Evolutionary conservation across 192 early-diverging fungal species (phyloP).

Genomic region (Podila epicladia): DNA sequence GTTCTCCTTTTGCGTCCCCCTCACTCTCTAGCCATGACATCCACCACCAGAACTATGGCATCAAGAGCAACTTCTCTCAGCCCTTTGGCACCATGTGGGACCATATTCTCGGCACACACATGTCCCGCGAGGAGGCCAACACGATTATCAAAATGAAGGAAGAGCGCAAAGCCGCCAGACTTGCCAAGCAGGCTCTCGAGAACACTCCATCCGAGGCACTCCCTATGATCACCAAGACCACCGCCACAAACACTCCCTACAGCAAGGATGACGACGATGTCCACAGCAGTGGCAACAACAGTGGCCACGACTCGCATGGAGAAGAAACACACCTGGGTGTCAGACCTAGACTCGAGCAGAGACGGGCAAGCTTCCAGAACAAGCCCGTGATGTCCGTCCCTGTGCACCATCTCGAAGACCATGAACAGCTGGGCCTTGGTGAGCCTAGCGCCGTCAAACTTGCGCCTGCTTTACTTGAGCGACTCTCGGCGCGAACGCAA

Average conservation of each 20-base stretch:
- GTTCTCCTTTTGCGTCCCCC: conserved; percentile 3
- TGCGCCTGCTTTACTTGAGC: no score
- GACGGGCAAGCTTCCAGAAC: no score
- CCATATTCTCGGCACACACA: conserved; percentile 72
- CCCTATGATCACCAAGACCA: conserved; percentile 11
- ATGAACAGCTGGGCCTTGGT: no score
- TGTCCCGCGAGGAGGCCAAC: conserved; percentile 51
- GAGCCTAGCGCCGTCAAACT: no score
- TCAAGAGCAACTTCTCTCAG: conserved; percentile 72
- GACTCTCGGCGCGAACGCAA: no score
- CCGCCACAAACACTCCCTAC: background rate
- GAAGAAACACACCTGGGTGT: conserved; percentile 2
- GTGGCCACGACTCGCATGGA: conserved; percentile 43
- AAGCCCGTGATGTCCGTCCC: no score
- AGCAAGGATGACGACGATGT: conserved; percentile 39
- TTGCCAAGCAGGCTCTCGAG: conserved; percentile 11
- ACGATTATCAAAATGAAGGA: conserved; percentile 52
- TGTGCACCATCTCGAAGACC: no score
- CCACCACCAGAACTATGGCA: conserved; percentile 65
- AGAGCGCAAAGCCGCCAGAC: conserved; percentile 46
- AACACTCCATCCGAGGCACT: background rate
- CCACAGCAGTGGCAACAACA: conserved; percentile 49
- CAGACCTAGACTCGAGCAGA: no score
- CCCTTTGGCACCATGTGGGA: conserved; percentile 89
- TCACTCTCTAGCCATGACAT: conserved; percentile 68